phyloP scores from a whole-genome alignment of 306 rosid species.

The Ochetophila trinervis region DNA sequence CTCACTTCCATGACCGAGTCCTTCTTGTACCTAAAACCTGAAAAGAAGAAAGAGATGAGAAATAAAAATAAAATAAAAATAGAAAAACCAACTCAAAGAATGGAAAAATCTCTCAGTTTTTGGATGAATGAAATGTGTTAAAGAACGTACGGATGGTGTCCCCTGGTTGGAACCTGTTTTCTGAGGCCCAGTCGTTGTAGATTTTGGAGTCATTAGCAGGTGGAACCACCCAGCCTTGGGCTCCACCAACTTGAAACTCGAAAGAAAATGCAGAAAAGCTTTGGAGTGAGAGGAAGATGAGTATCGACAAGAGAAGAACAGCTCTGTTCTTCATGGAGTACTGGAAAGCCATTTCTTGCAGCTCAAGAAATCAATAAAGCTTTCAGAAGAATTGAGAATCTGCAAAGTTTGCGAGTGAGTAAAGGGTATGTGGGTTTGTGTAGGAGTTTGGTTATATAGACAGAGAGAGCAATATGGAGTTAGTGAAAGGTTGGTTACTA shows the following conservation, averaged over 20 bases:
- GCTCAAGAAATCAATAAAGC: background rate
- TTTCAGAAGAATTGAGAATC: background rate
- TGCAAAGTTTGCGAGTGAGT: background rate
- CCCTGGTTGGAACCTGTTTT: conserved; percentile 62
- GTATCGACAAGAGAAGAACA: background rate
- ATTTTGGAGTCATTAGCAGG: conserved; percentile 51
- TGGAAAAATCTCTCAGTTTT: background rate
- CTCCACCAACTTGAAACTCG: conserved; percentile 77
- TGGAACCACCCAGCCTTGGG: conserved; percentile 72
- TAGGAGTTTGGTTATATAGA: conserved; percentile 1
- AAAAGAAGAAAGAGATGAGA: background rate
- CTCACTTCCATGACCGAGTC: conserved; percentile 86
- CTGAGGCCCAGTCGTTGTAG: conserved; percentile 83
- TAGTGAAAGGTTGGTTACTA: background rate
- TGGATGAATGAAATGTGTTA: background rate
- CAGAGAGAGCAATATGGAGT: background rate
- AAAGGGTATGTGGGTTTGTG: background rate
- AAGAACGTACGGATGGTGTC: conserved; percentile 56
- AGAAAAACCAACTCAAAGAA: no score
- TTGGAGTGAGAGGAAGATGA: conserved; percentile 13
- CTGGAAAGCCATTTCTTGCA: conserved; percentile 6
- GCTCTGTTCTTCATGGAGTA: background rate
- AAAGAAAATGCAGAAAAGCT: conserved; percentile 30
- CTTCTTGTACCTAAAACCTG: conserved; percentile 66
- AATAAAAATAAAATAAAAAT: background rate